Percentiles rank a stretch among this genome's conserved stretches.
Conservation (phyloP, 768 basidiomycete species). For the Lentinula sp. region DNA sequence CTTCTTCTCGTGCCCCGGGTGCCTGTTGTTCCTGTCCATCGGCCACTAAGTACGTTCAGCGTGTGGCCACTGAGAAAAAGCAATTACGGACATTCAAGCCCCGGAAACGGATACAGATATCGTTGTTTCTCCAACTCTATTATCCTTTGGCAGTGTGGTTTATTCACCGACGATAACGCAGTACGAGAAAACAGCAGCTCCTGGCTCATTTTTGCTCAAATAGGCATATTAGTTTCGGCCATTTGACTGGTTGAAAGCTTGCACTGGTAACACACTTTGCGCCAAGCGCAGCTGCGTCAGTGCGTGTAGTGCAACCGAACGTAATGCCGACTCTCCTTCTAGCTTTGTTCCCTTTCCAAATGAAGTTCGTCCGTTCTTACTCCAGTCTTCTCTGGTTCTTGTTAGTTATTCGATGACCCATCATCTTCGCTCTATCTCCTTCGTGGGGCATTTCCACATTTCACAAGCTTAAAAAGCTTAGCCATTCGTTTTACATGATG, state of each 20-base stretch:
- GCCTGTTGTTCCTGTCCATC: background rate
- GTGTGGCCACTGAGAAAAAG: background rate
- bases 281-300: background rate
- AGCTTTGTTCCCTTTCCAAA: background rate
- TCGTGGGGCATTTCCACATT: background rate
- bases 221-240: background rate
- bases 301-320: background rate
- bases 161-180: background rate
- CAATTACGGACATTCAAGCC: background rate
- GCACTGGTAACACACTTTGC: background rate
- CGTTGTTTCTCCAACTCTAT: background rate
- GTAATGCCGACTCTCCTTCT: background rate
- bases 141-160: background rate
- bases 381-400: background rate
- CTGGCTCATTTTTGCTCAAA: background rate
- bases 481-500: background rate
- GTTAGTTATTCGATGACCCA: background rate
- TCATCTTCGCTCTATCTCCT: conserved; percentile 1
- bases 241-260: background rate
- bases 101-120: background rate
- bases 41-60: background rate
- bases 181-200: background rate
- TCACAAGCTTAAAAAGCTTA: background rate
- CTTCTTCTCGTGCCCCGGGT: background rate
- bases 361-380: background rate